phyloP scores from a whole-genome alignment of 441 rosid species.

The Bruguiera hainesii region DNA sequence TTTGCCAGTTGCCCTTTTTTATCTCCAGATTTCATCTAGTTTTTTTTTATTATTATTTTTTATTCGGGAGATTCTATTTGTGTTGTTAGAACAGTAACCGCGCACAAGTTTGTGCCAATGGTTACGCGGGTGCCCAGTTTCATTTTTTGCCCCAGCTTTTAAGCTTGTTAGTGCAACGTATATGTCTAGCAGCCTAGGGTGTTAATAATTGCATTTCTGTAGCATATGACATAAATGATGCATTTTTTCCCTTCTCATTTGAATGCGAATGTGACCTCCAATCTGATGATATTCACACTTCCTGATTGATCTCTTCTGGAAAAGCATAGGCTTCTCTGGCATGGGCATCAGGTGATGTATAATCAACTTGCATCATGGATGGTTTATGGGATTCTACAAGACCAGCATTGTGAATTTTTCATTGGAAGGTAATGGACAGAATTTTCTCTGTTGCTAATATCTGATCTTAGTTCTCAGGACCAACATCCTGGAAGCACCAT shows the following conservation, averaged over 20 bases:
- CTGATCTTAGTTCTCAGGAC: no score
- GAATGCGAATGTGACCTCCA: slow-evolving; percentile 5
- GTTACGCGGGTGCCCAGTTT: no score
- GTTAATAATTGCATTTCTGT: background rate
- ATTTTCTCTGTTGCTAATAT: slow-evolving; percentile 1
- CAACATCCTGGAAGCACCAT: no score
- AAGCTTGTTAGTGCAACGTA: no score
- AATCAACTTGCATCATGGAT: slow-evolving; percentile 95
- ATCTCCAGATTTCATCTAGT: background rate
- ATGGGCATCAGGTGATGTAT: slow-evolving; percentile 92
- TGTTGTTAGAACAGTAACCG: no score
- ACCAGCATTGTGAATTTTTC: slow-evolving; percentile 88
- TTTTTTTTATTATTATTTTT: no score
- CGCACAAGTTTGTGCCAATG: no score
- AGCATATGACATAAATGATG: background rate
- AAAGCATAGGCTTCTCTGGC: slow-evolving; percentile 90
- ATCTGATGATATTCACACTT: slow-evolving; percentile 19
- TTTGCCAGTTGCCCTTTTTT: no score
- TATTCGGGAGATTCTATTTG: no score
- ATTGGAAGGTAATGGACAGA: slow-evolving; percentile 55
- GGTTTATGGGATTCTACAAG: slow-evolving; percentile 97
- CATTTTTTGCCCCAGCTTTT: no score
- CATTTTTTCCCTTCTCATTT: background rate
- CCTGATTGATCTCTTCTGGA: slow-evolving; percentile 1
- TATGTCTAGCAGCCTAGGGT: background rate